A percentile compares a stretch with the other conserved stretches of the same genome.
phyloP scores from a whole-genome alignment of 768 basidiomycete genomes.

The Lactarius sp. region DNA sequence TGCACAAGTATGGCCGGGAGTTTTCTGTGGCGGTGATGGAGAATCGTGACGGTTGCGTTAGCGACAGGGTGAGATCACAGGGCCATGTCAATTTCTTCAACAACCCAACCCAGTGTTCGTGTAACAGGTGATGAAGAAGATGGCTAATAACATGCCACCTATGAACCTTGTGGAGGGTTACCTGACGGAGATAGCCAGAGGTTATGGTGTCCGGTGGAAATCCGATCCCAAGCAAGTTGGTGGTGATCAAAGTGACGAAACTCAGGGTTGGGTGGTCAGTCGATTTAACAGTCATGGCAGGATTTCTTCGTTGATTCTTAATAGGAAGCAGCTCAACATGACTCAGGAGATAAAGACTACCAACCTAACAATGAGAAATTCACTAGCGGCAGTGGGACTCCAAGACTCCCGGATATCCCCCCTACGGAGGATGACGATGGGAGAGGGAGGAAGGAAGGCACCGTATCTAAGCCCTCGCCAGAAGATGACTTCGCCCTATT shows the following conservation, averaged over 20 bases:
- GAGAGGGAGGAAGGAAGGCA: slow-evolving; percentile 28
- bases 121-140: slow-evolving; percentile 67
- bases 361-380: neutral
- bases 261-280: slow-evolving; percentile 38
- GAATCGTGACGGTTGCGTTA: slow-evolving; percentile 76
- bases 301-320: neutral
- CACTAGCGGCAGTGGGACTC: slow-evolving; percentile 28
- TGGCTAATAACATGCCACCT: slow-evolving; percentile 64
- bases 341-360: neutral
- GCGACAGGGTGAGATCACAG: slow-evolving; percentile 59
- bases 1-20: slow-evolving; percentile 94
- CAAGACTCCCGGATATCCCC: slow-evolving; percentile 49
- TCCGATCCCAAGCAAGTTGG: slow-evolving; percentile 32
- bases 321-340: slow-evolving; percentile 2
- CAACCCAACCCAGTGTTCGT: neutral
- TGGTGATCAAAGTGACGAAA: slow-evolving; percentile 30
- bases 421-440: slow-evolving; percentile 44
- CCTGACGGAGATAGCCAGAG: slow-evolving; percentile 82
- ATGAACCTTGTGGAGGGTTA: slow-evolving; percentile 80
- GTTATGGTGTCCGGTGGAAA: slow-evolving; percentile 71
- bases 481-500: slow-evolving; percentile 75
- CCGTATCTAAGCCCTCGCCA: slow-evolving; percentile 33
- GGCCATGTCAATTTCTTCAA: neutral
- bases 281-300: neutral
- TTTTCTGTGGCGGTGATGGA: slow-evolving; percentile 84